phyloP scores from a whole-genome alignment of 1,284 basidiomycete genomes.

The Porogramme epimiltina region DNA sequence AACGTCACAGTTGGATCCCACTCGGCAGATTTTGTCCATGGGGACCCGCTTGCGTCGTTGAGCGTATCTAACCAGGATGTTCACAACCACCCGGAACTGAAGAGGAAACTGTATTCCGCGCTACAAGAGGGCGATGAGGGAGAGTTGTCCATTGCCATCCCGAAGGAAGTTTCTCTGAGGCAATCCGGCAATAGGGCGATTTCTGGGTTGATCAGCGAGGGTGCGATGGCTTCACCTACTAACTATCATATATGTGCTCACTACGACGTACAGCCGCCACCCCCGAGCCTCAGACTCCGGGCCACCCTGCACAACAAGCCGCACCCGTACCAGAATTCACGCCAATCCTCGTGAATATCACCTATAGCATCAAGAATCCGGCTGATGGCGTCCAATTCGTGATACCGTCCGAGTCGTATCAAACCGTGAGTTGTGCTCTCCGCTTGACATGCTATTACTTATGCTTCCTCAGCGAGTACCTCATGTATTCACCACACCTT shows the following conservation, averaged over 20 bases:
- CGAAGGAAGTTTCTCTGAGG: slow-evolving; percentile 75
- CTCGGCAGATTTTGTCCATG: slow-evolving; percentile 72
- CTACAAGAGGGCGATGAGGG: slow-evolving; percentile 91
- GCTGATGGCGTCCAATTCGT: slow-evolving; percentile 89
- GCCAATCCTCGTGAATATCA: slow-evolving; percentile 77
- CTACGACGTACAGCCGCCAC: slow-evolving; percentile 55
- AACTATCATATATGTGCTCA: not conserved
- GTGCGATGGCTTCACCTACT: slow-evolving; percentile 31
- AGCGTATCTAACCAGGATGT: slow-evolving; percentile 78
- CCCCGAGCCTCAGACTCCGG: slow-evolving; percentile 76
- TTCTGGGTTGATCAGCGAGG: slow-evolving; percentile 47
- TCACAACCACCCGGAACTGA: slow-evolving; percentile 91
- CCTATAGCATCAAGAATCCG: slow-evolving; percentile 81
- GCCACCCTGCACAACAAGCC: slow-evolving; percentile 44
- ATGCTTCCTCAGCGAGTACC: slow-evolving; percentile 72
- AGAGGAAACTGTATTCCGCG: slow-evolving; percentile 89
- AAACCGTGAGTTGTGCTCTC: slow-evolving; percentile 65
- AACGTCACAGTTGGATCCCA: slow-evolving; percentile 71
- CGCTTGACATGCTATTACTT: slow-evolving; percentile 8
- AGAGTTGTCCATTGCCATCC: slow-evolving; percentile 90
- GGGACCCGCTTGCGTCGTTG: slow-evolving; percentile 76
- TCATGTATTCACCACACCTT: slow-evolving; percentile 90
- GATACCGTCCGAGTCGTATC: slow-evolving; percentile 76
- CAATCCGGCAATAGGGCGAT: slow-evolving; percentile 50
- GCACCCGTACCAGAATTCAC: slow-evolving; percentile 65